phyloP scores from a whole-genome alignment of 306 rosid species.

The Morella rubra region DNA sequence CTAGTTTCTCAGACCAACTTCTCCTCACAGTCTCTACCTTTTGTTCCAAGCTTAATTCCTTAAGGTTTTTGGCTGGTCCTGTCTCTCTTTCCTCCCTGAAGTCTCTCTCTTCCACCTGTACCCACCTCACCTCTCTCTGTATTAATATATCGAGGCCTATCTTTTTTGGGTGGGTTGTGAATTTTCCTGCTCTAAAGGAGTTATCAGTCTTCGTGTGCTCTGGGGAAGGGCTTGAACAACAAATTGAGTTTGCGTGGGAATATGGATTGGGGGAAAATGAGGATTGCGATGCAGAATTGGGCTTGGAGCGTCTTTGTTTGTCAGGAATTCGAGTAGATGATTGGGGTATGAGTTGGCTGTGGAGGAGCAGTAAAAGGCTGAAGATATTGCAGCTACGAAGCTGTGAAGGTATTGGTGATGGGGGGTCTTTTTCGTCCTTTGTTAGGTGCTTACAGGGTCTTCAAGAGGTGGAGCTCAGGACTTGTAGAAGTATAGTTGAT shows the following conservation, averaged over 20 bases:
- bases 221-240: conserved; percentile 20
- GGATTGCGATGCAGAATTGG: conserved; percentile 38
- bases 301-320: conserved; percentile 54
- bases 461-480: conserved; percentile 63
- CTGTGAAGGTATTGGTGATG: conserved; percentile 75
- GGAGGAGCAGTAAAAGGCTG: conserved; percentile 65
- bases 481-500: conserved; percentile 78
- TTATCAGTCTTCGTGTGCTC: conserved; percentile 40
- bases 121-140: conserved; percentile 53
- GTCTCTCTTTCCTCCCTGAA: conserved; percentile 56
- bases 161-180: conserved; percentile 50
- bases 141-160: conserved; percentile 63
- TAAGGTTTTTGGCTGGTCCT: conserved; percentile 49
- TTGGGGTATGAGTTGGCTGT: conserved; percentile 65
- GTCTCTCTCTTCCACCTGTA: conserved; percentile 58
- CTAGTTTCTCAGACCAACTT: conserved; percentile 30
- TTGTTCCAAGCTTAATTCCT: conserved; percentile 45
- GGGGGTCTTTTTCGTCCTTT: conserved; percentile 63
- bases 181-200: conserved; percentile 51
- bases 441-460: conserved; percentile 50
- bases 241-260: conserved; percentile 18
- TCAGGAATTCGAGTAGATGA: conserved; percentile 62
- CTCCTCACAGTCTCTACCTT: conserved; percentile 41
- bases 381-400: conserved; percentile 49
- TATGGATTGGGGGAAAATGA: conserved; percentile 31